A percentile compares a stretch with the other conserved stretches of the same genome.
Conservation (phyloP, 345 rosid genomes). For the Moringa oleifera region DNA sequence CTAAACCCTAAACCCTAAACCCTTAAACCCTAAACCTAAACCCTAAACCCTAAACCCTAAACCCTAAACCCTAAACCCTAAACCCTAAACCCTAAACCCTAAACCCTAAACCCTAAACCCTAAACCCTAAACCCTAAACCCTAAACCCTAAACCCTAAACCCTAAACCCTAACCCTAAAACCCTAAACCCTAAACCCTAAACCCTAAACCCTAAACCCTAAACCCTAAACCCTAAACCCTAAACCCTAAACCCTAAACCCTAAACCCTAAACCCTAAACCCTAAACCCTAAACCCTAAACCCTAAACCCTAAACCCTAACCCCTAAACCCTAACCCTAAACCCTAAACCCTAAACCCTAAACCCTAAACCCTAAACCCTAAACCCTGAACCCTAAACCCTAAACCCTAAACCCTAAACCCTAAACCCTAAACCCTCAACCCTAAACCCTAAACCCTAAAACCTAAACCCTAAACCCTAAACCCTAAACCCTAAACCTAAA, state of each 20-base stretch:
- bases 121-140: conserved; percentile 6
- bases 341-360: conserved; percentile 6
- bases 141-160: conserved; percentile 3
- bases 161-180: not conserved
- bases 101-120: conserved; percentile 7
- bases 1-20: conserved; percentile 4
- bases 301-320: too few species aligned
- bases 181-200: conserved; percentile 11
- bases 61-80: conserved; percentile 5
- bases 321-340: too few species aligned
- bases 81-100: conserved; percentile 7
- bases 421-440: too few species aligned
- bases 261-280: conserved; percentile 3
- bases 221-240: conserved; percentile 10
- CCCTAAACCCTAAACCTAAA: conserved; percentile 3
- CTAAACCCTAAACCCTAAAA: too few species aligned
- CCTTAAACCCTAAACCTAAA: not conserved
- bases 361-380: conserved; percentile 7
- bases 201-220: conserved; percentile 2
- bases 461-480: conserved; percentile 1
- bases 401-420: conserved; percentile 9
- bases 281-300: conserved; percentile 4
- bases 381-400: conserved; percentile 4
- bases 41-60: not conserved
- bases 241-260: conserved; percentile 13